Evolutionary conservation across 2,329 filamentous ascomycete species (phyloP), one percentile per base, ranked within the genome.

Genomic region (Microsporum ferrugineum): DNA sequence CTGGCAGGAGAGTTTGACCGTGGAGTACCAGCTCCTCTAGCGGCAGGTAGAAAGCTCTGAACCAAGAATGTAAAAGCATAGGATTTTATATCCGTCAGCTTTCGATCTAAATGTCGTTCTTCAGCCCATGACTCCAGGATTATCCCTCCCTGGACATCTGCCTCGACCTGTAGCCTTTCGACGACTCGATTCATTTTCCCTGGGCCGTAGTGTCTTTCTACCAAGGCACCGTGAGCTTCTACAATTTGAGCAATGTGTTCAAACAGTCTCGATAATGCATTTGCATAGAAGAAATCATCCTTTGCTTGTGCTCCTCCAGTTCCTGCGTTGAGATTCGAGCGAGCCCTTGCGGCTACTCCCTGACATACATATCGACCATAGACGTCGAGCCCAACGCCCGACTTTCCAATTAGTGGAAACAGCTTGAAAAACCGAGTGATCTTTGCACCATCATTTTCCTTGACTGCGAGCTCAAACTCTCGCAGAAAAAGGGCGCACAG

Each of bases 391-490:
- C 94, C 94, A 5, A 92, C 88, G 60, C 95, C 89, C 2, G 89
- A 86, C 63, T 91, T 83, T 12, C 88, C 91, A 70, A 99, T 96
- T 39, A 99, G 78, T 14, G 94, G 94, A 69, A 99, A 99, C 41
- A 99, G 79, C 77, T 99, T 99, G 78, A 99, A 99, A 78, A 99
- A 99, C 47, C 94, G 81, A 1, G 94, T 96, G 59, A 99, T 89
- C 71, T 88, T 90, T 29, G 88, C 83, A 2, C 89, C 91, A 68
- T 97, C 91, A n/a, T 84, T 87, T 47, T 94, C 91, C 64, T 84
- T 82, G 1, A 91, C 88, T 0, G 94, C 94, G 73, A 88, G 94
- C 69, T 97, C 91, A 68, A 99, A 99, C 76, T 99, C 94, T 63
- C 92, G 82, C 70, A 97, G 75, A 75, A 99, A 99, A 62, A 99